Base-by-base conservation (phyloP, 2,329 filamentous ascomycete species). In the Fusarium sp. region DNA sequence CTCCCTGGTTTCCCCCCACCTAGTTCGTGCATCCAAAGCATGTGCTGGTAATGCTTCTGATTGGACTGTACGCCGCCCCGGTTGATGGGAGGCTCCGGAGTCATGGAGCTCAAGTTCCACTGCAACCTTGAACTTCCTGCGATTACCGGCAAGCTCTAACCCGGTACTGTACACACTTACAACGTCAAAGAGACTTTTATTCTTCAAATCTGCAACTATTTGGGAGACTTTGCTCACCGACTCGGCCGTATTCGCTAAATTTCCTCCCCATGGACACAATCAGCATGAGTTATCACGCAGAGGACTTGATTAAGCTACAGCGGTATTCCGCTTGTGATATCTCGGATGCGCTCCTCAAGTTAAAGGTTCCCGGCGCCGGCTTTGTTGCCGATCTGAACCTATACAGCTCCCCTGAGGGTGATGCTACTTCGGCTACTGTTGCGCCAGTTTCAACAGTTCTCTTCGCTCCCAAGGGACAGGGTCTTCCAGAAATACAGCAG, bases 341-440 rank as follows among this genome's bases (percentile, higher is more conserved):
- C 62, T 91, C 91, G 13, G 91, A 94, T 76, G 90, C 90, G 8
- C 84, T 94, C 3, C 83, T 92, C 55, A 91, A 90, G 73, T 83
- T 94, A 46, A 85, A 90, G 60, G 85, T 90, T 11, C 83, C 88
- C 13, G 84, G 86, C 45, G 90, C 88, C 25, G 91, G 91, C 53
- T 89, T 88, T 74, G 79, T 94, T 36, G 81, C 88, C 36, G 90
- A 93, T 74, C 73, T 84, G 39, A 74, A 76, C 41, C 76, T 77
- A 29, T 76, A 79, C 63, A 73, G 74, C 70, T 69, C 72, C 56
- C 56, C 70, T 33, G 69, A 59, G 64, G 67, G 74, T 27, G 52
- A 58, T 37, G 59, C 73, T 36, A 43, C 70, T 33, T 66, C 72
- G 31, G 74, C 80, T 69, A 72, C 73, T 54, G 78, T 88, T 52